phyloP scores from a whole-genome alignment of 176 grass and related monocot genomes.

The Juncus effusus region DNA sequence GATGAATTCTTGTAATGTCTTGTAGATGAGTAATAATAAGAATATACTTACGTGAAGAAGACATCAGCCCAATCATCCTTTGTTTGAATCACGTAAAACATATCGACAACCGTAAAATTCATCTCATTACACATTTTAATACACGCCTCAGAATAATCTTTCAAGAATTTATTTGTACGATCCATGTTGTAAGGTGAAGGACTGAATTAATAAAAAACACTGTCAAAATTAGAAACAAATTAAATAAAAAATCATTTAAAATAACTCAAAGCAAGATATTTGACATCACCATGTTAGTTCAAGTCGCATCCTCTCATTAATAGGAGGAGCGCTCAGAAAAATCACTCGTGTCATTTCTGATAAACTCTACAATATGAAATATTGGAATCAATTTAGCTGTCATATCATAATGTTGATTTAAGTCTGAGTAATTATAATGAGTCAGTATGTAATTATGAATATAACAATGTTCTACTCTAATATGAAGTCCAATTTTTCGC shows the following conservation, averaged over 20 bases:
- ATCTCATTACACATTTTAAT: conserved; percentile 62
- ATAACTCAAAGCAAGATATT: background rate
- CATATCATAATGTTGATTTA: too few relatives aligned
- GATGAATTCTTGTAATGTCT: too few relatives aligned
- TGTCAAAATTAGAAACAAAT: background rate
- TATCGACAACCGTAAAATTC: conserved; percentile 73
- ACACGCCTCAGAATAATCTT: conserved; percentile 72
- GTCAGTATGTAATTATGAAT: too few relatives aligned
- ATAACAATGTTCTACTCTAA: background rate
- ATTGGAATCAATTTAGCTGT: too few relatives aligned
- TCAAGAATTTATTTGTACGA: conserved; percentile 55
- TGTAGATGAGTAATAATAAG: background rate
- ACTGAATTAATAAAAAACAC: conserved; percentile 30
- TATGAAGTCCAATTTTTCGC: conserved; percentile 8
- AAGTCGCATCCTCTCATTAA: conserved; percentile 64
- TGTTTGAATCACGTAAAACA: conserved; percentile 63
- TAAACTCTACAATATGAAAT: conserved; percentile 40
- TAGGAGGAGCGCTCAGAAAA: conserved; percentile 75
- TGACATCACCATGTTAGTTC: conserved; percentile 34
- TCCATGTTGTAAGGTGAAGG: conserved; percentile 39
- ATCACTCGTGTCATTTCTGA: conserved; percentile 54
- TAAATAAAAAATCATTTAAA: background rate
- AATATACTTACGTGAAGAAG: conserved; percentile 62
- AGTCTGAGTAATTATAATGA: too few relatives aligned
- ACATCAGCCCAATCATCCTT: conserved; percentile 45